A percentile compares a stretch with the other conserved stretches of the same genome.
Conservation (phyloP, 495 filamentous ascomycete species). For the Peziza echinospora region DNA sequence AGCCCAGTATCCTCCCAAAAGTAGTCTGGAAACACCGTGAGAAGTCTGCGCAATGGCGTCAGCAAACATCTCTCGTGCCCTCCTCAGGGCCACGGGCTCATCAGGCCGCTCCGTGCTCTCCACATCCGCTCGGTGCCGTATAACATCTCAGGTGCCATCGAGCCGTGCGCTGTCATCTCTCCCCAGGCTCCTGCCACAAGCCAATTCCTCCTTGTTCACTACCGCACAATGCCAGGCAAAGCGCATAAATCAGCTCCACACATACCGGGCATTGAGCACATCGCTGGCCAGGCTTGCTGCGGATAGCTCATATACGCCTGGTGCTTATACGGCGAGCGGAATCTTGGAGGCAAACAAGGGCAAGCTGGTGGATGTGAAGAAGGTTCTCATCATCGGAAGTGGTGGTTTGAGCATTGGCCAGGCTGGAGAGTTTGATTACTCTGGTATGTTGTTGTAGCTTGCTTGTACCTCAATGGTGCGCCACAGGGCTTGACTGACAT, state of each 20-base stretch:
- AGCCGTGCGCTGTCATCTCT: slow-evolving; percentile 15
- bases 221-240: slow-evolving; percentile 2
- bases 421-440: slow-evolving; percentile 98
- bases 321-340: slow-evolving; percentile 13
- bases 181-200: slow-evolving; percentile 9
- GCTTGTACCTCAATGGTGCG: too few relatives aligned
- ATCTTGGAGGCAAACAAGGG: slow-evolving; percentile 33
- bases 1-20: too few relatives aligned
- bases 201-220: slow-evolving; percentile 1
- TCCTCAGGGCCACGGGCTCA: neutral
- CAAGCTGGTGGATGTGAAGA: slow-evolving; percentile 76
- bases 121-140: too few relatives aligned
- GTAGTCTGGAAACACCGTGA: too few relatives aligned
- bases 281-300: slow-evolving; percentile 3
- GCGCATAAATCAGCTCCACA: neutral
- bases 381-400: slow-evolving; percentile 90
- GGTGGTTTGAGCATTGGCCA: slow-evolving; percentile 96
- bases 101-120: neutral
- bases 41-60: neutral
- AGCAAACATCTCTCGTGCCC: neutral
- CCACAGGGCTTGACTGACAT: slow-evolving; percentile 9
- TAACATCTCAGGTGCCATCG: neutral
- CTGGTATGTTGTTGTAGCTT: slow-evolving; percentile 42
- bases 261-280: neutral
- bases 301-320: slow-evolving; percentile 16